Conservation (phyloP, 805 yeast species). For the Metschnikowia amazonensis region DNA sequence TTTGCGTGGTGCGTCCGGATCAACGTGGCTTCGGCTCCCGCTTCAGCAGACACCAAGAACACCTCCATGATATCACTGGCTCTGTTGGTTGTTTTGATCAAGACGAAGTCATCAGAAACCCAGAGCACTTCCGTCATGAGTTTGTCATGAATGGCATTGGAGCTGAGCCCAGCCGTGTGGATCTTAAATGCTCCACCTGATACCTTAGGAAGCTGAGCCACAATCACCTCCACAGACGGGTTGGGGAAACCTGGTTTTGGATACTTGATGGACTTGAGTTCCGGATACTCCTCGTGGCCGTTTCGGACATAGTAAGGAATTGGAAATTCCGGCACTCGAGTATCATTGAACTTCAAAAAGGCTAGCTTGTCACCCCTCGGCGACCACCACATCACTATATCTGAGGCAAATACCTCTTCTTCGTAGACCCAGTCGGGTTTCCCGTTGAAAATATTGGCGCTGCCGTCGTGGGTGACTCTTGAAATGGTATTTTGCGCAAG, state of each 20-base stretch:
- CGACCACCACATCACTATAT: conserved; percentile 84
- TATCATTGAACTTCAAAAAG: conserved; percentile 66
- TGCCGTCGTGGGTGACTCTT: conserved; percentile 69
- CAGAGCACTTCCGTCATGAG: conserved; percentile 62
- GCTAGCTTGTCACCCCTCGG: conserved; percentile 64
- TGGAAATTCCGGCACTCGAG: conserved; percentile 66
- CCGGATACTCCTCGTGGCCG: conserved; percentile 34
- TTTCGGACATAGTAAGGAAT: conserved; percentile 70
- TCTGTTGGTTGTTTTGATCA: conserved; percentile 63
- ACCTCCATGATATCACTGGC: conserved; percentile 53
- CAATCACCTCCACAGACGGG: conserved; percentile 51
- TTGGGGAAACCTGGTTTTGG: conserved; percentile 83
- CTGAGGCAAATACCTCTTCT: conserved; percentile 76
- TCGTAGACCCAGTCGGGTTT: conserved; percentile 95
- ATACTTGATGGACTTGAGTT: conserved; percentile 58
- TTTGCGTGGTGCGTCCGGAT: conserved; percentile 44
- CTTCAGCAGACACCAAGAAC: conserved; percentile 37
- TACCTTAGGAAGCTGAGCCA: conserved; percentile 12
- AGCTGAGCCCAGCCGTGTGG: conserved; percentile 11
- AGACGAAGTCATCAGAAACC: conserved; percentile 46
- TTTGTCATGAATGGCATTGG: conserved; percentile 11
- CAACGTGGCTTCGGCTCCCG: conserved; percentile 26
- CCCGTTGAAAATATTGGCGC: conserved; percentile 70
- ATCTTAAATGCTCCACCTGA: conserved; percentile 12
- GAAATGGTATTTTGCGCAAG: conserved; percentile 23